Conservation (phyloP, 495 filamentous ascomycete species). For the Tetracladium marchalianum region DNA sequence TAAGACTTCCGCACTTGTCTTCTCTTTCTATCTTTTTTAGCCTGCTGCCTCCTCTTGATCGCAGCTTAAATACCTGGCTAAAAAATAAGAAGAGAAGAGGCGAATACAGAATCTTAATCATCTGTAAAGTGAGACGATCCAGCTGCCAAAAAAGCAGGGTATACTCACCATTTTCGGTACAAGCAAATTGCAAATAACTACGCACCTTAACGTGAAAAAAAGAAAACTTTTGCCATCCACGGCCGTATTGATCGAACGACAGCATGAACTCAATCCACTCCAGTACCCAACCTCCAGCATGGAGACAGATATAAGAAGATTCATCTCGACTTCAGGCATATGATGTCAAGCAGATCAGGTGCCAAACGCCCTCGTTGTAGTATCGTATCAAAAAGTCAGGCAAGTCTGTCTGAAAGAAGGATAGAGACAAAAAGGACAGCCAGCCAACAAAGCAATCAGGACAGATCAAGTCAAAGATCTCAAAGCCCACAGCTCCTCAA, state of each 20-base stretch:
- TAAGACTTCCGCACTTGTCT: too few relatives aligned
- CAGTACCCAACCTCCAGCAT: constrained; percentile 19
- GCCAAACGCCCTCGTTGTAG: constrained; percentile 36
- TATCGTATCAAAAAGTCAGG: constrained; percentile 16
- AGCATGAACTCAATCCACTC: constrained; percentile 31
- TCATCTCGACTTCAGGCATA: constrained; percentile 29
- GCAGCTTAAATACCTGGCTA: too few relatives aligned
- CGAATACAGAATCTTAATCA: too few relatives aligned
- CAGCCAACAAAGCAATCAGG: constrained; percentile 10
- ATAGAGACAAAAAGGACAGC: constrained; percentile 21
- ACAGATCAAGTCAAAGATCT: constrained; percentile 19
- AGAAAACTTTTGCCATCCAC: constrained; percentile 17
- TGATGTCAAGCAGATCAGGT: constrained; percentile 33
- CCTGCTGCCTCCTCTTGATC: too few relatives aligned
- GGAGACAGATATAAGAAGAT: constrained; percentile 28
- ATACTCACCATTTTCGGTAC: constrained; percentile 23
- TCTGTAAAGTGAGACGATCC: too few relatives aligned
- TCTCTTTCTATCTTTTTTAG: too few relatives aligned
- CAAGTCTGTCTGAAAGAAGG: constrained; percentile 21
- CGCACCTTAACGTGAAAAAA: constrained; percentile 7
- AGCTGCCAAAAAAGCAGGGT: constrained; percentile 15
- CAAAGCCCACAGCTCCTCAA: constrained; percentile 23
- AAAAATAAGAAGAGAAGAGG: too few relatives aligned
- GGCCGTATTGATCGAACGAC: constrained; percentile 12
- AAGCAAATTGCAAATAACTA: constrained; percentile 10